Evolutionary conservation across 2,329 filamentous ascomycete species (phyloP), one percentile per base, ranked within the genome.

Genomic region (Colletotrichum agaves): DNA sequence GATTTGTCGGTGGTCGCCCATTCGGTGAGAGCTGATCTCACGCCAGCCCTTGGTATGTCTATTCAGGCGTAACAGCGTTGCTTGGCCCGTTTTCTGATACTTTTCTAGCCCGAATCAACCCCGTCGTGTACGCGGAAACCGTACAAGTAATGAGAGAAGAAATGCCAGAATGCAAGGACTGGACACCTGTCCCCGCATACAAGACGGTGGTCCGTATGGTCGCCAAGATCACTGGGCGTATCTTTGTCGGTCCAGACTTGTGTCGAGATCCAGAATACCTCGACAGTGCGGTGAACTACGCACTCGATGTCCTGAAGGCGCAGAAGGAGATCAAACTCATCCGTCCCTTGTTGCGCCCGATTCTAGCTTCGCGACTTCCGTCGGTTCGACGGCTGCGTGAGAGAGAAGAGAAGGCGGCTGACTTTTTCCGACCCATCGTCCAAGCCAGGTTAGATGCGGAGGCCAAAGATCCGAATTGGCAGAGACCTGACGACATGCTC

Each of bases 221-320:
- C 1, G 82, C 80, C 59, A 79, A 79, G 60, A 77, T 82, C 0
- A 83, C 81, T 0, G 83, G 83, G 4, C 75, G 80, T 15, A 74
- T 85, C 23, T 85, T 85, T 61, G 76, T 85, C 37, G 83, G 83
- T 7, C 73, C 80, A 3, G 81, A 84, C 53, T 76, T 84, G 2
- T 82, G 81, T 69, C 80, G 79, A 23, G 72, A 77, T 3, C 80
- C 82, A 43, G 74, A 77, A 21, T 85, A 84, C 70, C 73, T 85
- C 6, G 77, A 83, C 44, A 76, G 80, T 5, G 77, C 80, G 21
- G 83, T 84, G 64, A 80, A 81, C 70, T 85, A 82, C 73, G 84
- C 83, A 5, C 56, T 81, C 17, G 79, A 82, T 21, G 64, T 84
- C 5, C 77, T 81, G 69, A 71, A 63, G 0, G 81, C 79, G 1